Percentiles rank a stretch among this genome's conserved stretches.
Conservation (phyloP, 2,329 filamentous ascomycete species). For the Cytospora piceae region DNA sequence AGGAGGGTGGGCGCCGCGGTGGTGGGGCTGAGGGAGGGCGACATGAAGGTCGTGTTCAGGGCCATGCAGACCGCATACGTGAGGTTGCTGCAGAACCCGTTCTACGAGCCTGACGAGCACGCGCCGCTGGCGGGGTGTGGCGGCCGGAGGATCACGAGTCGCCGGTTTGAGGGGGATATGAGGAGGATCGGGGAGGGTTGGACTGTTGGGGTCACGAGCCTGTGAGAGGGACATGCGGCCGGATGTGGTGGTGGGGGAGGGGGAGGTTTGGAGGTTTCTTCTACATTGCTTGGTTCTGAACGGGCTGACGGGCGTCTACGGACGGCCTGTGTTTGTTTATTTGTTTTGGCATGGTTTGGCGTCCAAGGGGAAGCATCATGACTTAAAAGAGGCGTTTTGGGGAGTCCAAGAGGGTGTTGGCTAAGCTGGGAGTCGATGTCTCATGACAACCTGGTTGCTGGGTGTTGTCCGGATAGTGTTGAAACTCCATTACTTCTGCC, state of each 20-base stretch:
- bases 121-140: constrained; percentile 59
- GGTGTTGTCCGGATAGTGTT: too few species aligned
- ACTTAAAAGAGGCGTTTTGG: too few species aligned
- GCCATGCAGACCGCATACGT: constrained; percentile 95
- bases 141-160: constrained; percentile 77
- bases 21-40: constrained; percentile 79
- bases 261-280: background rate
- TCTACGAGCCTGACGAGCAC: constrained; percentile 88
- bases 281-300: background rate
- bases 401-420: too few species aligned
- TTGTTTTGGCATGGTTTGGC: background rate
- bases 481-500: too few species aligned
- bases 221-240: constrained; percentile 46
- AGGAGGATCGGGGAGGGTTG: constrained; percentile 83
- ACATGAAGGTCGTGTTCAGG: constrained; percentile 87
- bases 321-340: background rate
- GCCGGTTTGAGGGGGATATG: constrained; percentile 79
- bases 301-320: background rate
- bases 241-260: background rate
- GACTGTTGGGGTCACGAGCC: constrained; percentile 70
- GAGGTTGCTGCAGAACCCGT: constrained; percentile 86
- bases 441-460: too few species aligned
- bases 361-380: too few species aligned
- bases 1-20: constrained; percentile 45
- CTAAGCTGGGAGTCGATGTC: too few species aligned